Evolutionary conservation across 2,329 filamentous ascomycete species (phyloP).

Genomic region (Fusarium sp.): DNA sequence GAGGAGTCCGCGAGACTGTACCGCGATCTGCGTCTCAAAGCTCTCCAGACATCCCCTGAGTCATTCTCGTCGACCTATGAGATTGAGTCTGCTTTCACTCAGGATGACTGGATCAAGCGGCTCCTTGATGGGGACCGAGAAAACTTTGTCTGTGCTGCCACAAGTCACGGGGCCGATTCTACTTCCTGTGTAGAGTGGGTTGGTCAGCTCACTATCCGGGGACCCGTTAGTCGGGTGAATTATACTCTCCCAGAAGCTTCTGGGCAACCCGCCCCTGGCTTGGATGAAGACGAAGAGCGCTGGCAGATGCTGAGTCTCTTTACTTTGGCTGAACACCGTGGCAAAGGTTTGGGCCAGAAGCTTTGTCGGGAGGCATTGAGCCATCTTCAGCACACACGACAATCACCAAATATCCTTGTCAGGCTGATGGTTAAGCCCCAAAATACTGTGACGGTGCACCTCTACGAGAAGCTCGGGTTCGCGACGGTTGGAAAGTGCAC

Average conservation of each 20-base stretch:
- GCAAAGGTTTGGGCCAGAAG: neutral
- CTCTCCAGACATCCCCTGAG: neutral
- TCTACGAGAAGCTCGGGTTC: neutral
- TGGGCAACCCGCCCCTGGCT: neutral
- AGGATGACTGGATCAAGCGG: neutral
- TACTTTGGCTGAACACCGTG: neutral
- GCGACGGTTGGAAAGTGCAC: neutral
- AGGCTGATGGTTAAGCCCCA: neutral
- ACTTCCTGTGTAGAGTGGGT: neutral
- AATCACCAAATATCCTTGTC: neutral
- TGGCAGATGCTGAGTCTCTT: constrained; percentile 3
- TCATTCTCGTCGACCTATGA: neutral
- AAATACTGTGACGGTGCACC: neutral
- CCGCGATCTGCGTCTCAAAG: neutral
- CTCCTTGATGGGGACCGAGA: neutral
- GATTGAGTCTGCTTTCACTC: neutral
- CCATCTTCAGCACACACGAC: neutral
- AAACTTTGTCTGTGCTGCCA: neutral
- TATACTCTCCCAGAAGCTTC: neutral
- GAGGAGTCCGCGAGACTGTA: neutral
- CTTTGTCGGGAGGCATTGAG: neutral
- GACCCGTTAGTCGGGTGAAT: neutral
- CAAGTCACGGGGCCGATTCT: neutral
- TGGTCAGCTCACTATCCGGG: neutral
- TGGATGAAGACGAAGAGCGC: neutral